Percentiles rank a stretch among this genome's conserved stretches.
These are phyloP conservation scores for Aciculoconidium aculeatum DNA, from an alignment of 805 yeast genomes.

Conservation along the genomic window DNA sequence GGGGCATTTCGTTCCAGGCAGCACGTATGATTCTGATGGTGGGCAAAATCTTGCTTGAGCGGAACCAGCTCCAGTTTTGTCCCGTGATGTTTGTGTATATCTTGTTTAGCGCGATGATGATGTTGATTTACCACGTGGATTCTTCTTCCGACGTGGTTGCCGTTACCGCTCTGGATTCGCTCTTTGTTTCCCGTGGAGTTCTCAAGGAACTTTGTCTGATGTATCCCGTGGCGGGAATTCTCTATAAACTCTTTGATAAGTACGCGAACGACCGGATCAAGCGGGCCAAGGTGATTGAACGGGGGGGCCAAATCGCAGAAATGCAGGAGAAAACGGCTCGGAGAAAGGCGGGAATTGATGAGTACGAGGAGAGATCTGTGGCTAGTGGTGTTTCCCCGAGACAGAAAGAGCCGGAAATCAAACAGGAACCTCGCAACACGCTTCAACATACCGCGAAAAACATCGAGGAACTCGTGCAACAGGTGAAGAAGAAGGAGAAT, in stretches of 20 bases:
- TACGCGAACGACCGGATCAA: slow-evolving; percentile 38
- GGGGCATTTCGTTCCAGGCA: slow-evolving; percentile 79
- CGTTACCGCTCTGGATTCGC: slow-evolving; percentile 38
- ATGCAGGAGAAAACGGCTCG: slow-evolving; percentile 27
- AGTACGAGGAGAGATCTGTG: slow-evolving; percentile 6
- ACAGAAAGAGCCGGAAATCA: neutral
- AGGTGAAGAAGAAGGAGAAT: slow-evolving; percentile 18
- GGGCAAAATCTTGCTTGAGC: slow-evolving; percentile 47
- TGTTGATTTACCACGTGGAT: slow-evolving; percentile 66
- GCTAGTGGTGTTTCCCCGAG: slow-evolving; percentile 1
- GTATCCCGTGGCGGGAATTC: slow-evolving; percentile 36
- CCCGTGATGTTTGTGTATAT: slow-evolving; percentile 58
- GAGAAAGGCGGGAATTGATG: slow-evolving; percentile 18
- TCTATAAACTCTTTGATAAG: slow-evolving; percentile 33
- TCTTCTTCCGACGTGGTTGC: slow-evolving; percentile 36
- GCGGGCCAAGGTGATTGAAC: slow-evolving; percentile 35
- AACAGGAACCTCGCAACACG: slow-evolving; percentile 6
- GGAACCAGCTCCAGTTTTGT: slow-evolving; percentile 43
- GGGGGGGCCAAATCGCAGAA: slow-evolving; percentile 33
- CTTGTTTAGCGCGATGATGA: slow-evolving; percentile 57
- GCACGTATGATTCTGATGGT: slow-evolving; percentile 70
- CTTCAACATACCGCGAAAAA: too few relatives aligned
- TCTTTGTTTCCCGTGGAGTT: slow-evolving; percentile 31
- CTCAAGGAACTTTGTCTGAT: slow-evolving; percentile 30
- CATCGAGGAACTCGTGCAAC: slow-evolving; percentile 30